Evolutionary conservation across 768 basidiomycete genomes (phyloP).

Genomic region (Collybiopsis confluens): DNA sequence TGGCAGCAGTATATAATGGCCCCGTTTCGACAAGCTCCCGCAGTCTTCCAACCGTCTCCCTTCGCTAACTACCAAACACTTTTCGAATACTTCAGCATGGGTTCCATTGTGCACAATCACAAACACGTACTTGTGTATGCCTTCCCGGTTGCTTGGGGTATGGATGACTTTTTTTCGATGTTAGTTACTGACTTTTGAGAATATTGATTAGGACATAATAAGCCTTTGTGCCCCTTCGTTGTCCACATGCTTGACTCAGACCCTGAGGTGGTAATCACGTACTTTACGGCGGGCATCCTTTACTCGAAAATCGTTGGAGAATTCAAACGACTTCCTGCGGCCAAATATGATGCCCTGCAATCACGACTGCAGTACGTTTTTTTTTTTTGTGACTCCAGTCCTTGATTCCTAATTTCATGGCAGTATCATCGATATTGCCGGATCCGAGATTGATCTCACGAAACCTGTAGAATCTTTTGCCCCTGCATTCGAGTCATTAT

Average conservation of each 20-base stretch:
- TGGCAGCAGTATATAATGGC: too few relatives aligned
- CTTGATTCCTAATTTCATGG: too few relatives aligned
- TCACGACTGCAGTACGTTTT: background rate
- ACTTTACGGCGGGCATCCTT: background rate
- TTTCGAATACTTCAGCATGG: background rate
- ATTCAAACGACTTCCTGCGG: background rate
- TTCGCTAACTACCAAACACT: too few relatives aligned
- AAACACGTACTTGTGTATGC: slow-evolving; percentile 2
- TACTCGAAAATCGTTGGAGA: slow-evolving; percentile 2
- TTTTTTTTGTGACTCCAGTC: too few relatives aligned
- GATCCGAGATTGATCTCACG: background rate
- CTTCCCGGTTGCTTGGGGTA: background rate
- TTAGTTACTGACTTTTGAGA: too few relatives aligned
- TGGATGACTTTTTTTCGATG: background rate
- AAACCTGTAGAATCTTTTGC: background rate
- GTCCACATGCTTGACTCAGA: background rate
- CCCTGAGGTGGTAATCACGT: background rate
- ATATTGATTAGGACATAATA: slow-evolving; percentile 1
- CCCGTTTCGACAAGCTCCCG: too few relatives aligned
- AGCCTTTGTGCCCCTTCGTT: background rate
- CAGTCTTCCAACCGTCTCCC: too few relatives aligned
- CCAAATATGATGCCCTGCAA: background rate
- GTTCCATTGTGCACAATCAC: background rate
- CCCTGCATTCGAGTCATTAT: background rate
- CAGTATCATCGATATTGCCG: slow-evolving; percentile 4